Percentiles rank a stretch among this genome's conserved stretches.
Evolutionary conservation across 1,284 basidiomycete genomes (phyloP).

Genomic region (Ganoderma resinaceum): DNA sequence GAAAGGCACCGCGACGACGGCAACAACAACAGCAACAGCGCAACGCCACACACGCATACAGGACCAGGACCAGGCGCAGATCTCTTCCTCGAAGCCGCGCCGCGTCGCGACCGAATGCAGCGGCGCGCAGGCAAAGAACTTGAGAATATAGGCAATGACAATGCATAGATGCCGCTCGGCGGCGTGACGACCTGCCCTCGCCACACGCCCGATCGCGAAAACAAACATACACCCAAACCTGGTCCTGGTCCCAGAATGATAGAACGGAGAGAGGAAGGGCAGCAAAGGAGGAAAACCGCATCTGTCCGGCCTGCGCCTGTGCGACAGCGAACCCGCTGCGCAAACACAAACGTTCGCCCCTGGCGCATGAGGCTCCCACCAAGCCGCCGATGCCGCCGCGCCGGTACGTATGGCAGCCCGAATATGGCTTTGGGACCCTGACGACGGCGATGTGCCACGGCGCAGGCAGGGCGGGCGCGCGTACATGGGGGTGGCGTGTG

Average conservation of each 20-base stretch:
- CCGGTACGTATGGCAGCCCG: not conserved
- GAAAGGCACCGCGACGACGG: not conserved
- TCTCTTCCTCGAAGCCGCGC: not conserved
- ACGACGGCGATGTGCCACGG: constrained; percentile 6
- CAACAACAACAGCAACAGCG: not conserved
- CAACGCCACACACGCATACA: constrained; percentile 2
- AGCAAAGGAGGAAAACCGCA: not conserved
- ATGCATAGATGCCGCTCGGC: not conserved
- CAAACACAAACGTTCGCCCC: not conserved
- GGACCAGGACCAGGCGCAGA: not conserved
- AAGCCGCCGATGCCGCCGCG: constrained; percentile 3
- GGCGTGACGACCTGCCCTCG: not conserved
- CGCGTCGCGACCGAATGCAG: not conserved
- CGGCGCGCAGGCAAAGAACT: not conserved
- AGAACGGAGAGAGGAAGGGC: not conserved
- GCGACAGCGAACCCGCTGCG: constrained; percentile 6
- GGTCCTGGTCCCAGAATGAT: not conserved
- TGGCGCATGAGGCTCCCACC: constrained; percentile 8
- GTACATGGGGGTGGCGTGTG: not conserved
- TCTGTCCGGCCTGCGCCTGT: constrained; percentile 6
- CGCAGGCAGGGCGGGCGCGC: not conserved
- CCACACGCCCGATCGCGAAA: not conserved
- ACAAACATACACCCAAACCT: not conserved
- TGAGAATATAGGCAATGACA: not conserved
- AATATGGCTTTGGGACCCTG: constrained; percentile 16